A percentile compares a stretch with the other conserved stretches of the same genome.
Evolutionary conservation across 2,329 filamentous ascomycete genomes (phyloP).

Genomic region (Cercospora berteroae): DNA sequence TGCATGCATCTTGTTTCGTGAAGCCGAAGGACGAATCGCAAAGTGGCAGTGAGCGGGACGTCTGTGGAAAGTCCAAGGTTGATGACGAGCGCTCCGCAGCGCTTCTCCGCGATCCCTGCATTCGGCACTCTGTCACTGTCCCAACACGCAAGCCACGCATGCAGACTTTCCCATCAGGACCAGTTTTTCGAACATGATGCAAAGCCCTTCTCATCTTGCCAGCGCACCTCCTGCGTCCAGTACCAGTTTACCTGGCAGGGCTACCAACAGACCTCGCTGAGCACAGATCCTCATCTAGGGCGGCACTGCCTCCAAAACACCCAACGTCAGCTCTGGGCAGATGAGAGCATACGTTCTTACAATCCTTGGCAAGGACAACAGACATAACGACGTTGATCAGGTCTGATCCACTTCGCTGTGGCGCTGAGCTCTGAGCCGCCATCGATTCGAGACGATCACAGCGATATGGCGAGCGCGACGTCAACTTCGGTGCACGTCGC

Average conservation of each 20-base stretch:
- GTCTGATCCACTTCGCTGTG: not conserved
- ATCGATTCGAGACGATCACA: not conserved
- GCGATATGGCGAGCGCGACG: constrained; percentile 1
- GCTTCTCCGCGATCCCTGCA: constrained; percentile 2
- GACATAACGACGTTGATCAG: not conserved
- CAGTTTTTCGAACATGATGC: constrained; percentile 1
- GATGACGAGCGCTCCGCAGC: constrained; percentile 4
- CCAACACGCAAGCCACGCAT: constrained; percentile 2
- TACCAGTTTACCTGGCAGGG: not conserved
- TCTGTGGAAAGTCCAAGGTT: not conserved
- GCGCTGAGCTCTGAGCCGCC: not conserved
- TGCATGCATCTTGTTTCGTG: not conserved
- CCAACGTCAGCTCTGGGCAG: not conserved
- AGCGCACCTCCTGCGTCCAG: not conserved
- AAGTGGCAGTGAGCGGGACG: not conserved
- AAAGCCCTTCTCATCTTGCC: not conserved
- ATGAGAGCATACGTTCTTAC: not conserved
- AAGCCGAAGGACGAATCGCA: not conserved
- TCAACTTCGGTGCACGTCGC: constrained; percentile 8
- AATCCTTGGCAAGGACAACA: not conserved
- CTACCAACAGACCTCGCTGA: not conserved
- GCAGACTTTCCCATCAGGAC: constrained; percentile 1
- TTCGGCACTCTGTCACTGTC: not conserved
- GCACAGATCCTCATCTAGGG: not conserved
- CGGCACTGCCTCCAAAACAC: not conserved